Evolutionary conservation across 306 rosid species (phyloP).

Genomic region (Adenanthera pavonina): DNA sequence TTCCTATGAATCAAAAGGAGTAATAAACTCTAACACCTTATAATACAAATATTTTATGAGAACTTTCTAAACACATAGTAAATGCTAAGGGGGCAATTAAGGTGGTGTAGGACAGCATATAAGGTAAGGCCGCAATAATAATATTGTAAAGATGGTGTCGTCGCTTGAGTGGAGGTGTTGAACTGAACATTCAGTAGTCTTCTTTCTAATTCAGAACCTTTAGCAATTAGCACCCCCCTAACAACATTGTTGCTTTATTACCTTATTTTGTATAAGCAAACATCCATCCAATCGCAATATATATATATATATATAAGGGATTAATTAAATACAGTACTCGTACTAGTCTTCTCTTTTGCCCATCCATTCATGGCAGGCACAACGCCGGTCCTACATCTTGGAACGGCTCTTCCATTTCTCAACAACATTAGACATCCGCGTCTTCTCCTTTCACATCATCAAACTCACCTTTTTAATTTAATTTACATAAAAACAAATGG

Average conservation of each 20-base stretch:
- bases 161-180: not conserved
- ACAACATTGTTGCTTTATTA: not conserved
- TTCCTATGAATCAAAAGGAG: too few relatives aligned
- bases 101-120: too few relatives aligned
- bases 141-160: not conserved
- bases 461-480: not conserved
- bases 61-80: too few relatives aligned
- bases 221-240: not conserved
- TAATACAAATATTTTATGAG: too few relatives aligned
- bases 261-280: not conserved
- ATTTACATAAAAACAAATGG: not conserved
- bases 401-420: not conserved
- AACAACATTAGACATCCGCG: not conserved
- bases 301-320: too few relatives aligned
- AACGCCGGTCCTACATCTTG: too few relatives aligned
- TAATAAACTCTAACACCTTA: too few relatives aligned
- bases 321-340: too few relatives aligned
- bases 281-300: too few relatives aligned
- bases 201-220: conserved; percentile 22
- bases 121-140: not conserved
- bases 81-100: too few relatives aligned
- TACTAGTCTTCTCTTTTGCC: not conserved
- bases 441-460: not conserved
- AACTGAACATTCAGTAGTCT: not conserved
- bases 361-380: not conserved